These are phyloP conservation scores for Rostrohypoxylon terebratum DNA, from an alignment of 495 filamentous ascomycete genomes.

Conservation along the genomic window DNA sequence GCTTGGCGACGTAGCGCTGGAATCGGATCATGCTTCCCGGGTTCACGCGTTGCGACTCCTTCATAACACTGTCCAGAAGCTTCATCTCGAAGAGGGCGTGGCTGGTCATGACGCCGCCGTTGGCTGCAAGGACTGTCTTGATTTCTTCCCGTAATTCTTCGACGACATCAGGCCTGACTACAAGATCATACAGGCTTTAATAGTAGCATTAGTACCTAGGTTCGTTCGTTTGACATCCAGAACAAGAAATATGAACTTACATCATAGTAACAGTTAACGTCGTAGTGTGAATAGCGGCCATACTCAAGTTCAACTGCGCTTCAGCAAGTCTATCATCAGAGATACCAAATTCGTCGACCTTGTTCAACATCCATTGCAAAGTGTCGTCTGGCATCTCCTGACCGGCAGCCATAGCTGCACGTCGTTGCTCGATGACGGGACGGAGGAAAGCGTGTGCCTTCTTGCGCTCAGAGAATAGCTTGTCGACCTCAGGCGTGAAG, in stretches of 20 bases:
- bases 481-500: slow-evolving; percentile 50
- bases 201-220: background rate
- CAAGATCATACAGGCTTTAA: slow-evolving; percentile 55
- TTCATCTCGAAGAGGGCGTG: slow-evolving; percentile 48
- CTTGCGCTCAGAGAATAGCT: slow-evolving; percentile 43
- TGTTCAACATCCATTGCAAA: slow-evolving; percentile 57
- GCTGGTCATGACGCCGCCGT: slow-evolving; percentile 46
- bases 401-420: slow-evolving; percentile 21
- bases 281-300: slow-evolving; percentile 54
- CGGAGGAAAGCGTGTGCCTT: slow-evolving; percentile 47
- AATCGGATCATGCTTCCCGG: slow-evolving; percentile 48
- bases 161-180: slow-evolving; percentile 48
- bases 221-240: too few species aligned
- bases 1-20: slow-evolving; percentile 53
- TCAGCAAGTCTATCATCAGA: slow-evolving; percentile 48
- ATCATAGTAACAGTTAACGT: slow-evolving; percentile 46
- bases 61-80: slow-evolving; percentile 47
- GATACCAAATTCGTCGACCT: slow-evolving; percentile 31
- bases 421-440: slow-evolving; percentile 48
- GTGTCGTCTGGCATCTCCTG: slow-evolving; percentile 52
- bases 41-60: slow-evolving; percentile 45
- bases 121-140: slow-evolving; percentile 32
- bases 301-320: slow-evolving; percentile 50
- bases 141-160: slow-evolving; percentile 48
- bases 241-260: slow-evolving; percentile 14